Conservation (phyloP, 371 early-diverging fungal species). For the Mortierella sp. region DNA sequence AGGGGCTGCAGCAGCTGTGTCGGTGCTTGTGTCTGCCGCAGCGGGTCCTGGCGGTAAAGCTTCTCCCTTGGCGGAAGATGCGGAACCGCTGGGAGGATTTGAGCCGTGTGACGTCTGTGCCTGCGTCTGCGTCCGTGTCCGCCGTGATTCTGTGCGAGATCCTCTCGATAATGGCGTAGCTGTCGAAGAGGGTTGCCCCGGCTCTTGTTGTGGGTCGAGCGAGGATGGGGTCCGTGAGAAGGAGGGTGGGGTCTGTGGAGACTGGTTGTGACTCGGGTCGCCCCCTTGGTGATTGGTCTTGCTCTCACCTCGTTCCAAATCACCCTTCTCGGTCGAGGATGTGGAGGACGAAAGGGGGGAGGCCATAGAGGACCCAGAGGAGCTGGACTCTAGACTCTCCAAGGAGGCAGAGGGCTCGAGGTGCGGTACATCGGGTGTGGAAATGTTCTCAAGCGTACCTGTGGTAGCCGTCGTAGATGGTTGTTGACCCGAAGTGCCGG, state of each 20-base stretch:
- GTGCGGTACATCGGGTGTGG: slow-evolving; percentile 33
- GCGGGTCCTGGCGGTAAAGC: background rate
- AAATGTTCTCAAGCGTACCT: slow-evolving; percentile 20
- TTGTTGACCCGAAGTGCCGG: slow-evolving; percentile 10
- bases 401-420: slow-evolving; percentile 29
- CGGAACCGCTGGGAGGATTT: slow-evolving; percentile 4
- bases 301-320: slow-evolving; percentile 3
- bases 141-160: slow-evolving; percentile 10
- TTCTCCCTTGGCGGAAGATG: background rate
- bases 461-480: too few species aligned
- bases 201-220: too few species aligned
- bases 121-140: too few species aligned
- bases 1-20: background rate
- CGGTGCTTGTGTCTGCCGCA: background rate
- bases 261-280: slow-evolving; percentile 1
- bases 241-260: background rate
- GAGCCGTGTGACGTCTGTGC: slow-evolving; percentile 25
- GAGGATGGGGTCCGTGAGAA: too few species aligned
- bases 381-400: slow-evolving; percentile 13
- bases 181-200: slow-evolving; percentile 14
- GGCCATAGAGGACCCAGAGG: too few species aligned
- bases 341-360: too few species aligned
- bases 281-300: background rate
- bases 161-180: slow-evolving; percentile 1
- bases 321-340: slow-evolving; percentile 11